Evolutionary conservation across 305 asterid genomes (phyloP), one percentile per base, ranked within the genome.

Genomic region (Fraxinus velutina): DNA sequence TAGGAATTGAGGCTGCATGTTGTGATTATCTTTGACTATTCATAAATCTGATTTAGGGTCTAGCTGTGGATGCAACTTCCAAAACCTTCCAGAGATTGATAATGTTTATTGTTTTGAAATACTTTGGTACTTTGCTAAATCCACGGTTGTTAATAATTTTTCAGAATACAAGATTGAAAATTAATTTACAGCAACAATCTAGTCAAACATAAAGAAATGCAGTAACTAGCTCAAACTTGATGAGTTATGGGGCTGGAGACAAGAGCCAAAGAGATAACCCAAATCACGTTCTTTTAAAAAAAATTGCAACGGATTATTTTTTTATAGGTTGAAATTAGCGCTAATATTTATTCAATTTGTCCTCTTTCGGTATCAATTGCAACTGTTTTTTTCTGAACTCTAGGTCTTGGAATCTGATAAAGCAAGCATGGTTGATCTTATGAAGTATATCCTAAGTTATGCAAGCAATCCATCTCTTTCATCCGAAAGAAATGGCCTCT

Each of bases 361-460:
- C 68, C 12, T 84, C 9, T 74, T 77, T 52, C 76, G 10, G 73
- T 42, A 62, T 64, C 24, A 44, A 44, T 21, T 15, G 24, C 68
- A 13, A 5, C 70, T 66, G 44, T 19, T 77, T 50, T 27, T 32
- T 71, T 2, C 62, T 62, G 66, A 55, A 30, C 83, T 78, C 82
- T 86, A 94, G 98, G 95, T 78, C 8, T 72, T 88, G 68, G 93
- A 89, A 82, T 78, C 77, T 52, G 92, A 86, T 81, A 80, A 84
- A 68, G 93, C 92, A 73, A 79, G 79, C 64, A 87, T 90, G 17
- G 81, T 90, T 81, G 99, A 96, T 85, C 86, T 96, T 60, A 92
- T 94, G 98, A 94, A 96, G 90, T 96, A 96, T 76, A 87, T 96
- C 83, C 85, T 96, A 44, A 93, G 97, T 88, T 94, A 96, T 77